Evolutionary conservation across 176 grass and related monocot genomes (phyloP).

Genomic region (Hordeum marinum): DNA sequence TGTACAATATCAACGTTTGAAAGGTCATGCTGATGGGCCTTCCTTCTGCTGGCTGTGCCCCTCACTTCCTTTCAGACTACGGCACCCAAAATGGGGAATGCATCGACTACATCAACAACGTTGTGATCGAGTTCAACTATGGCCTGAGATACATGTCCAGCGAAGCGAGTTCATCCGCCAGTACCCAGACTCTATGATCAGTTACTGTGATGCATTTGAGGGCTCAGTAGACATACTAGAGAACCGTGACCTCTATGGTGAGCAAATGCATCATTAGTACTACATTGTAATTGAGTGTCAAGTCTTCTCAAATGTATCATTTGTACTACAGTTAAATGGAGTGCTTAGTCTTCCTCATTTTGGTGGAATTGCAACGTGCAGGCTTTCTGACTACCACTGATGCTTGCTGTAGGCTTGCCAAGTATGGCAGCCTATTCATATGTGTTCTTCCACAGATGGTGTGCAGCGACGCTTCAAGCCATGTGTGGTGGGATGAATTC

Average conservation of each 20-base stretch:
- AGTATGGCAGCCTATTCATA: conserved; percentile 71
- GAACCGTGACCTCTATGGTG: conserved; percentile 55
- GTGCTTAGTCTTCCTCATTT: neutral
- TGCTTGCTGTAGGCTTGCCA: conserved; percentile 68
- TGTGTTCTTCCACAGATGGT: conserved; percentile 82
- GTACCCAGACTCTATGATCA: conserved; percentile 46
- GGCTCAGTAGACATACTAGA: conserved; percentile 72
- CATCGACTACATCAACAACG: conserved; percentile 58
- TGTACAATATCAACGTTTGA: conserved; percentile 65
- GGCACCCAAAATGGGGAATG: conserved; percentile 64
- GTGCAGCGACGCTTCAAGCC: conserved; percentile 55
- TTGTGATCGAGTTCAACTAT: conserved; percentile 70
- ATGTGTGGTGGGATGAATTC: conserved; percentile 52
- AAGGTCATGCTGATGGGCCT: conserved; percentile 69
- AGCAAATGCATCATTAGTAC: conserved; percentile 22
- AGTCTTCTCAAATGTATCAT: neutral
- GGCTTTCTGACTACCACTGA: conserved; percentile 62
- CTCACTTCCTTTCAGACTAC: conserved; percentile 72
- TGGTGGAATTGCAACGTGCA: conserved; percentile 10
- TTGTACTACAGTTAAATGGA: neutral
- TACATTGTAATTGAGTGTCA: neutral
- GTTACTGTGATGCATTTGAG: conserved; percentile 69
- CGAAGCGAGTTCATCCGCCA: conserved; percentile 52
- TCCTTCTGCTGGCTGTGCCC: conserved; percentile 59
- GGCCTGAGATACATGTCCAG: conserved; percentile 56